These are phyloP conservation scores for Coniochaeta ligniaria DNA, from an alignment of 2,329 filamentous ascomycete genomes.

Conservation along the genomic window DNA sequence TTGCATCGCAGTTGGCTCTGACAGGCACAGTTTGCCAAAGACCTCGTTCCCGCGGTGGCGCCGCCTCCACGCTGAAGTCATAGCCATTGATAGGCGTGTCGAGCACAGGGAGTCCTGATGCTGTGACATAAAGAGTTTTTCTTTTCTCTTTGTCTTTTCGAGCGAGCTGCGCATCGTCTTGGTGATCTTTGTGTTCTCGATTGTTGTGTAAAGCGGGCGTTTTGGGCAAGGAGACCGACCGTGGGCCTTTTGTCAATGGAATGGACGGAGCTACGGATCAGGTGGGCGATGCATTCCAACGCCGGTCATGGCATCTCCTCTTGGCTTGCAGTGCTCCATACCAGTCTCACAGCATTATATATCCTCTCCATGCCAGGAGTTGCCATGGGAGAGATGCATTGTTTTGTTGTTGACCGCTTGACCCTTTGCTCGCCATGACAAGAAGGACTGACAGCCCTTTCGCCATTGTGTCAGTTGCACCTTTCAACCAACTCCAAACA, in stretches of 20 bases:
- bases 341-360: neutral
- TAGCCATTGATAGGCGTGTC: neutral
- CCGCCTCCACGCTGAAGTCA: neutral
- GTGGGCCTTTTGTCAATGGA: neutral
- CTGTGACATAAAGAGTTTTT: neutral
- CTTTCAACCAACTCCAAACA: neutral
- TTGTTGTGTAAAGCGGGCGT: neutral
- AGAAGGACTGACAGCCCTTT: neutral
- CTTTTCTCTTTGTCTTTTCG: neutral
- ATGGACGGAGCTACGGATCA: neutral
- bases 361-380: neutral
- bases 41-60: neutral
- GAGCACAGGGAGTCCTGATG: neutral
- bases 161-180: neutral
- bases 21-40: neutral
- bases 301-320: neutral
- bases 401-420: neutral
- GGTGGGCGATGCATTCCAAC: neutral
- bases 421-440: constrained; percentile 1
- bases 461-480: neutral
- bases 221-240: neutral
- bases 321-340: neutral
- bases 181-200: neutral
- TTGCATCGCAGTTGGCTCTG: neutral
- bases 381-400: neutral